Percentiles rank a stretch among this genome's conserved stretches.
Evolutionary conservation across 176 grass and related monocot species (phyloP).

Genomic region (Puccinellia tenuiflora): DNA sequence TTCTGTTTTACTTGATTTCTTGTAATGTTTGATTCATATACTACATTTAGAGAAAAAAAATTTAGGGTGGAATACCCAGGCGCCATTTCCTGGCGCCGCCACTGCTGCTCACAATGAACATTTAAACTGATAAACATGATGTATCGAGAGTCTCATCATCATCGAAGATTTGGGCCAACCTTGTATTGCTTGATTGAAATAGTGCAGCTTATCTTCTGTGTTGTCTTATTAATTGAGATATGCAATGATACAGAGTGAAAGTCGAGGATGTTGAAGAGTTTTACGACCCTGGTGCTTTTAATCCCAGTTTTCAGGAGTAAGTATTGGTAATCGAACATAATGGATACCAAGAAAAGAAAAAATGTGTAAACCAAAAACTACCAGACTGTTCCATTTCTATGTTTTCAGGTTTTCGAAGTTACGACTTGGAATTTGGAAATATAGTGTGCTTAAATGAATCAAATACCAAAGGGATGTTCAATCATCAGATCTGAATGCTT

Average conservation of each 20-base stretch:
- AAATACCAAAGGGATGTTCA: not conserved
- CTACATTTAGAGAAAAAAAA: too few species aligned
- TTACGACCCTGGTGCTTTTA: not conserved
- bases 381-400: not conserved
- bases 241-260: not conserved
- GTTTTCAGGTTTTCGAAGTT: not conserved
- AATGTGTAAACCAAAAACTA: not conserved
- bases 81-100: too few species aligned
- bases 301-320: not conserved
- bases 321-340: not conserved
- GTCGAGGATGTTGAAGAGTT: not conserved
- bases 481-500: conserved; percentile 17
- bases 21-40: too few species aligned
- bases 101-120: too few species aligned
- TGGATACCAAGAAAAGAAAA: not conserved
- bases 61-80: too few species aligned
- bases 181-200: not conserved
- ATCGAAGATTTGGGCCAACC: not conserved
- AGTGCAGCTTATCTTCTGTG: not conserved
- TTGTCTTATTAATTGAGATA: not conserved
- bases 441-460: not conserved
- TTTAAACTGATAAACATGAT: not conserved
- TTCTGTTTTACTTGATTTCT: too few species aligned
- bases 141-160: not conserved
- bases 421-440: not conserved